Evolutionary conservation across 2,329 filamentous ascomycete genomes (phyloP), one percentile per base, ranked within the genome.

Genomic region (Paecilomyces dactylethromorphus): DNA sequence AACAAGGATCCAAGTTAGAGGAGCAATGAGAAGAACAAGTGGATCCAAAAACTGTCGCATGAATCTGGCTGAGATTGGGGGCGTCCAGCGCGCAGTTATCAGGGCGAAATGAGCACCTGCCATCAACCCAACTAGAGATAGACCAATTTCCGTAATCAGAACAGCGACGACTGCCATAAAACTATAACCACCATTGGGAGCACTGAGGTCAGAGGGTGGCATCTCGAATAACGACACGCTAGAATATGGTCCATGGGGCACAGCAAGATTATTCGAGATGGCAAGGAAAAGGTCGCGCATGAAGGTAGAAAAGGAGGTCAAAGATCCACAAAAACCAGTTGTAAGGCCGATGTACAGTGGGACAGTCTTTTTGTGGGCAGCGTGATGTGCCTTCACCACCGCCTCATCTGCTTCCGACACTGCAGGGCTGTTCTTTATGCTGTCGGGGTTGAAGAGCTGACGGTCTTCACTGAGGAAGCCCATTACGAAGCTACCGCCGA

Each of bases 271-370:
- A 69, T 94, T 92, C 1, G 88, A 86, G 26, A 92, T 73, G 0
- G 89, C 87, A 11, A 94, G 79, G 69, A 92, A 94, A 11, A 81
- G 74, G 66, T 94, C 91, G n/a, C 89, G 83, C 45, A 91, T 85
- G 70, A 93, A 93, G 24, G 87, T 85, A 0, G 91, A 94, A 73
- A 95, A 96, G 6, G 87, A 91, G 0, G 91, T 96, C 68, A 94
- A 89, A 61, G 88, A 91, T 58, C 92, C 90, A 68, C 90, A 94
- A 72, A 92, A 92, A n/a, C 88, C 92, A 0, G 88, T 94, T 0
- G 89, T 83, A 12, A 96, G 83, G 55, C 89, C 91, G 59, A 94
- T 87, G 70, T 93, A 95, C 0, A 94, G 79, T 0, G 92, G 91
- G 15, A 93, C 87, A 0, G 88, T 89, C 78, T 93, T 94, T 72